Evolutionary conservation across 768 basidiomycete genomes (phyloP), one percentile per base, ranked within the genome.

Genomic region (Botryobasidium botryosum): DNA sequence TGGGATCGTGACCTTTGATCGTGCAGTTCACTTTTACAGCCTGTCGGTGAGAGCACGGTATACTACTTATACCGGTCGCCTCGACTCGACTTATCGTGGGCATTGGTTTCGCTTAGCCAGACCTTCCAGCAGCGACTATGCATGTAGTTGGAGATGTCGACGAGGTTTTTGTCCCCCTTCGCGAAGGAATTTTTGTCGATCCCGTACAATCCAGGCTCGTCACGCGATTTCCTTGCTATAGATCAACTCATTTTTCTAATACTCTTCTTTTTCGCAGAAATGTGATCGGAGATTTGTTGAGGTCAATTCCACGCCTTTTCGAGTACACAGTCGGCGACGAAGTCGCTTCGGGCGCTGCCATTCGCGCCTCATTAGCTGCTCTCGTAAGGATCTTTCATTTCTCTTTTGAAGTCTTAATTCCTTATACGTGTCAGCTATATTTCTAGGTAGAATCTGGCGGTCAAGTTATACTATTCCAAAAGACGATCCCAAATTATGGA

Each of bases 81-180:
- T 37, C 15, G 49, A 42, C 40, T 23, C 40, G 33, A 8, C 6
- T 47, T 2, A 17, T 44, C 23, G 32, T 35, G 27, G 29, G 26
- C 39, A 42, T 44, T 43, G 27, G 21, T 27, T 24, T 27, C 49
- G 18, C 40, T 24, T 18, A 23, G 67, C 61, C 65, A 54, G 64
- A 71, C 56, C 58, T 63, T 23, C 62, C 61, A 28, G 63, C 67
- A 52, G 68, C 74, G 1, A 68, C 68, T 28, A 79, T 91, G 68
- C 66, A 91, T 35, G 72, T 97, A 35, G 71, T 96, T 6, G 64
- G 83, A 1, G 94, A 97, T 57, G 62, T 97, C 29, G 80, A 87
- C n/a, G 94, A 99, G 44, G 76, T 88, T 17, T 97, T 91, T 60
- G 60, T 83, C 1, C 94, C 94, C 0, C 58, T 87, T 20, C 65